Base-by-base conservation (phyloP, 2,329 filamentous ascomycete species). In the Fusarium clavum region DNA sequence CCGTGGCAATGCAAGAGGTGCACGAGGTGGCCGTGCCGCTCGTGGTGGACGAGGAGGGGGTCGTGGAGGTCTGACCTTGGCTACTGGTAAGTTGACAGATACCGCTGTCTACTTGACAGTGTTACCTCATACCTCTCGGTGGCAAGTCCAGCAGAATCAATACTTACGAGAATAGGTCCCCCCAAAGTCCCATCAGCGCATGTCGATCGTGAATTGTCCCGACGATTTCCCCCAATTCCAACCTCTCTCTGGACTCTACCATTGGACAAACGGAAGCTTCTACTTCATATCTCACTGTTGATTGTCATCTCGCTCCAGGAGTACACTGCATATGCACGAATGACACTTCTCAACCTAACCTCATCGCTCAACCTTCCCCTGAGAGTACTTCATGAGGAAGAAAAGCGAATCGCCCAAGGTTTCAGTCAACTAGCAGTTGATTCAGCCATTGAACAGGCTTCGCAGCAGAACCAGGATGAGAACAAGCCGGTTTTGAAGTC, bases 261-360 rank as follows among this genome's bases (percentile, higher is more conserved):
- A 0, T 80, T 87, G 49, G 86, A 89, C 54, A 91, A 90, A 74
- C 84, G 90, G 46, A 86, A 86, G 27, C 82, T 94, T 10, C 84
- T 97, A 9, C 81, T 97, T 10, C 91, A 96, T 73, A 87, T 90
- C 1, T 82, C 94, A 43, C 82, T 97, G 1, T 82, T 97, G 5
- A 83, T 96, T 27, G 75, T 94, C 8, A 81, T 97, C 4, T 94
- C 92, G 4, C 81, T 97, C 16, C 90, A 96, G 75, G 88, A 92
- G 68, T 97, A 96, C 79, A 88, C 86, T 44, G 88, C 92, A 7
- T 90, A 93, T 74, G 92, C 92, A 5, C 88, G 93, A 14, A 84
- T 92, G 4, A 82, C 96, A 22, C 84, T 97, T 55, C 81, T 94
- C 18, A 85, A 92, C 69, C 78, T 95, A 43, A 85, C 91, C 3